Percentiles rank a stretch among this genome's conserved stretches.
phyloP scores from a whole-genome alignment of 495 filamentous ascomycete species.

The Staphylotrichum longicolle region DNA sequence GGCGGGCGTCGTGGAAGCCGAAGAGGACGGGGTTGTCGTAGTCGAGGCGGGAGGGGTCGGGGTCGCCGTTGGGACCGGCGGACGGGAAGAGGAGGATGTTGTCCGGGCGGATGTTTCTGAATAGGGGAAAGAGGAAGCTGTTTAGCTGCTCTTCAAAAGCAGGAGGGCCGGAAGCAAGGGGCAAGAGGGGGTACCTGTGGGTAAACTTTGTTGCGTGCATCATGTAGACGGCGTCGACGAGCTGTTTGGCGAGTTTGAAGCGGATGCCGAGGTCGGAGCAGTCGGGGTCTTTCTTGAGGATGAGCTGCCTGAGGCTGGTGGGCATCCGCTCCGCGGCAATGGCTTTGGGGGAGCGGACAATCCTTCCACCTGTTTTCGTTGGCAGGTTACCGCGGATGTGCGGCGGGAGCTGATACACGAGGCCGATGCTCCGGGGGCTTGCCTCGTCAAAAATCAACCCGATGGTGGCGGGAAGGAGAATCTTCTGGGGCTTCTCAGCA shows the following conservation, averaged over 20 bases:
- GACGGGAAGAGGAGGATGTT: slow-evolving; percentile 20
- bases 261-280: slow-evolving; percentile 14
- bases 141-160: background rate
- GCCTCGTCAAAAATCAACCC: slow-evolving; percentile 15
- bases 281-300: slow-evolving; percentile 1
- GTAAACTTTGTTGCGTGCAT: slow-evolving; percentile 17
- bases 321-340: slow-evolving; percentile 17
- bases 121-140: no score
- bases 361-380: slow-evolving; percentile 1
- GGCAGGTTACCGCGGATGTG: slow-evolving; percentile 16
- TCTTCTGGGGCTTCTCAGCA: slow-evolving; percentile 16
- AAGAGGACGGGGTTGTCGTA: slow-evolving; percentile 10
- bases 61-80: background rate
- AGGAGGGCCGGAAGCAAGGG: background rate
- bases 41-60: slow-evolving; percentile 18
- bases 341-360: slow-evolving; percentile 20
- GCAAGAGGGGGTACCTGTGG: slow-evolving; percentile 5
- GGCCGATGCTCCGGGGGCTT: slow-evolving; percentile 10
- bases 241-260: slow-evolving; percentile 16
- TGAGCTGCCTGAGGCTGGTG: slow-evolving; percentile 18
- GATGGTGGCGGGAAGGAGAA: slow-evolving; percentile 12
- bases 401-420: slow-evolving; percentile 19
- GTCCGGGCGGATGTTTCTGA: slow-evolving; percentile 17
- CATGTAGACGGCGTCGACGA: slow-evolving; percentile 15
- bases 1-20: slow-evolving; percentile 17